Base-by-base conservation (phyloP, 306 rosid species). In the Medicago ruthenica region DNA sequence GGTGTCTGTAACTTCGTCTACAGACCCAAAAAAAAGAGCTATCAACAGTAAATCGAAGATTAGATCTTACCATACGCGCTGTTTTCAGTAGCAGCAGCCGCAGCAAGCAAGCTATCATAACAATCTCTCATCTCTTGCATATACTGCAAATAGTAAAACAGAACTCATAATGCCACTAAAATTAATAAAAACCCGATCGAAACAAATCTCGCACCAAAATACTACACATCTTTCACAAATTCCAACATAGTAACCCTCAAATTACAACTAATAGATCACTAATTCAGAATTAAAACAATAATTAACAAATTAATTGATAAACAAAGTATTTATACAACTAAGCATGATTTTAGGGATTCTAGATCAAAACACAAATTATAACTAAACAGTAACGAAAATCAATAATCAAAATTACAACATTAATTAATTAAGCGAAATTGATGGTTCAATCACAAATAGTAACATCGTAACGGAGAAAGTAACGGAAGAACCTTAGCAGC, bases 81-180 rank as follows among this genome's bases (percentile, higher is more conserved):
- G 80, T 92, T 92, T 59, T 92, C 86, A 3, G 93, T 88, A 8
- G 96, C 96, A 13, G 98, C 98, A 6, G 98, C 96, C 1, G 98
- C 98, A 75, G 96, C 85, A 70, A 92, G 98, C 75, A 90, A 70
- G 79, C 91, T 82, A 78, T 92, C 98, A 70, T 90, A 92, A 89
- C 98, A 92, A 75, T 86, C 82, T 85, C 91, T 85, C 89, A 92
- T 92, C 15, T 86, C 92, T 71, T 84, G 94, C 98, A 92, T 88
- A 75, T 86, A 96, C 98, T 92, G 88, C 54, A 17, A 75, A 80
- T 68, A 7, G 12, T 47, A 61, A 54, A 54, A 17, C 15, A 15
- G 22, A 78, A 81, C 6, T 65, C 71, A 7, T 75, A 59, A 78
- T 31, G 39, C 22, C 42, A 47, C 66, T 12, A 63, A 39, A 81